Base-by-base conservation (phyloP, 345 rosid genomes). In the Camelina hispida region DNA sequence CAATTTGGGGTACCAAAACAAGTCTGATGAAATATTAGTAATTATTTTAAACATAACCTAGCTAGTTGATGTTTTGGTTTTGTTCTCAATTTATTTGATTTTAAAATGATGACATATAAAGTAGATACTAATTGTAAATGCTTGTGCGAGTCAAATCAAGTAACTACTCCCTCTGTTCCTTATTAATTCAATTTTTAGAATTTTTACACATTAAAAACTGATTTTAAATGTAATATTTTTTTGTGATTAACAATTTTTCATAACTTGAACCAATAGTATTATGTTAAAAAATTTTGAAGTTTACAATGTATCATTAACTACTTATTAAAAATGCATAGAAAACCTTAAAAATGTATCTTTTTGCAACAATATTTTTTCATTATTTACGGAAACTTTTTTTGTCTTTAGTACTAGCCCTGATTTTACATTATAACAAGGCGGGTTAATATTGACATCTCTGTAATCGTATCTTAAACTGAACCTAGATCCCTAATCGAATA, bases 381-480 rank as follows among this genome's bases (percentile, higher is more conserved):
- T 30, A 25, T 37, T 34, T 56, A 74, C 28, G 34, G 34, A 74
- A 22, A 20, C 22, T 5, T 35, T 46, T 12, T 16, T 74, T 48
- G 43, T 66, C 34, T 66, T 25, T 74, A 11, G 38, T 28, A 18
- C 25, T 16, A 48, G 13, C 61, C 72, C 44, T 74, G 35, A 48
- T 48, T 66, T 57, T 8, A 66, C 34, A 47, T 51, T 18, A 25
- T 25, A 51, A 60, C 74, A 68, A 60, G 48, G 61, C 13, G 25
- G 38, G 62, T 53, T 66, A 43, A 43, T 38, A 7, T 75, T 48
- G 67, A 40, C 48, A 69, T 7, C 12, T 22, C 42, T 62, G 32
- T 51, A 12, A 54, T 52, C 61, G 10, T 58, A 46, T 28, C 48
- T 40, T 51, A 77, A 40, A 71, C 55, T 58, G 30, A 59, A 78